Conservation (phyloP, 148 eudicot genomes). For the Diospyros kaki region DNA sequence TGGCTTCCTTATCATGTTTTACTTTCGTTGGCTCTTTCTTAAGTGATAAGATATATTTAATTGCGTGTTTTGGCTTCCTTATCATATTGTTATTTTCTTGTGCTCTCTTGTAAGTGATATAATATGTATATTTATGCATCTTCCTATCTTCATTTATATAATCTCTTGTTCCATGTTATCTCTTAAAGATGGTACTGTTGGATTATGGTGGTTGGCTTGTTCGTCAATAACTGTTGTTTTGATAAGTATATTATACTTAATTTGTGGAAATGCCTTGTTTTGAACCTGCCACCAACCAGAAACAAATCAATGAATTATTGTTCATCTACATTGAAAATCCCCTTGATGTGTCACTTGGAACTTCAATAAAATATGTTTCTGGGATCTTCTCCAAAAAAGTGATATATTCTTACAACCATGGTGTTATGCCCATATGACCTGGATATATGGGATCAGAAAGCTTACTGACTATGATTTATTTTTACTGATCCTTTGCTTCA, state of each 20-base stretch:
- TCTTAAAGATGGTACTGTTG: no score
- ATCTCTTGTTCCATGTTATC: no score
- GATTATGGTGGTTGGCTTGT: no score
- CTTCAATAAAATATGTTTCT: neutral
- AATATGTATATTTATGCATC: neutral
- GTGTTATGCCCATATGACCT: no score
- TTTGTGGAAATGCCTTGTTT: neutral
- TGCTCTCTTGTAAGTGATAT: neutral
- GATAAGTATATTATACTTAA: neutral
- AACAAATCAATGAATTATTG: neutral
- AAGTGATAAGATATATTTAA: neutral
- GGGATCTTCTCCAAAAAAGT: no score
- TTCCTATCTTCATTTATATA: neutral
- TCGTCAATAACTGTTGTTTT: no score
- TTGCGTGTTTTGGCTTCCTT: no score
- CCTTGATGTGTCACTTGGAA: neutral
- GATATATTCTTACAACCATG: no score
- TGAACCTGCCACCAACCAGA: neutral
- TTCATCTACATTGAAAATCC: neutral
- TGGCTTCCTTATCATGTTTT: neutral
- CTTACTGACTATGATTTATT: neutral
- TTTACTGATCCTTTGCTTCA: neutral
- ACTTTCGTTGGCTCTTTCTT: neutral
- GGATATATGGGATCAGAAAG: neutral
- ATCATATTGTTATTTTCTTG: neutral